Base-by-base conservation (phyloP, 2,329 filamentous ascomycete genomes). In the Aotearoamyces nothofagi region DNA sequence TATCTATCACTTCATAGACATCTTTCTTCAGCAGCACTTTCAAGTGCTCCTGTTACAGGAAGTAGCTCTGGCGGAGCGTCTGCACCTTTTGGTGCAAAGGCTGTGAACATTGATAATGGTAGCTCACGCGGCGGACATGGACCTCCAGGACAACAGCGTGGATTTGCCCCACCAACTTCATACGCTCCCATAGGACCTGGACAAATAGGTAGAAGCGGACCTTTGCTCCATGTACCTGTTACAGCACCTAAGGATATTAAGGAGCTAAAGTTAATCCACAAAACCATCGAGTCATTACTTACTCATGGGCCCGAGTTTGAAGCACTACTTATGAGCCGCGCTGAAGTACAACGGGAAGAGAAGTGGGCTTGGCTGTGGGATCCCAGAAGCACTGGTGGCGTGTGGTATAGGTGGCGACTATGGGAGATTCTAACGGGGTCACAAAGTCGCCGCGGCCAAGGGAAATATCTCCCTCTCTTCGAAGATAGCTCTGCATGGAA, bases 331-430 rank as follows among this genome's bases (percentile, higher is more conserved):
- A 96, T 96, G 90, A 78, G 76, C 27, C 66, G 81, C 11, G 70
- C 79, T 0, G 73, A 84, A 31, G 78, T 96, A 1, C 82, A 92
- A 48, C 67, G 65, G 22, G 81, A 93, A 34, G 81, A 92, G 50
- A 84, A 78, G 39, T 96, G 87, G 74, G 79, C 84, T 0, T 98
- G 86, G 80, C 61, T 98, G 4, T 98, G 82, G 76, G 78, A 96
- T 50, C 68, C 84, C 12, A 68, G 75, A 39, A 86, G 75, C 44
- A 61, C 66, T 37, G 84, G 73, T 15, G 87, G 78, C 10, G 69
- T 92, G 10, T 98, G 86, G 67, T 96, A 96, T 52, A 74, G 90
- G 24, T 96, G 83, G 79, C 72, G 82, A 24, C 48, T 96, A 24
- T 94, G 86, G 80, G 75, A 90, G 42, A 65, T 87, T 6, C 60